A percentile compares a stretch with the other conserved stretches of the same genome.
Conservation (phyloP, 2,329 filamentous ascomycete genomes). For the Ophiocordyceps sinensis region DNA sequence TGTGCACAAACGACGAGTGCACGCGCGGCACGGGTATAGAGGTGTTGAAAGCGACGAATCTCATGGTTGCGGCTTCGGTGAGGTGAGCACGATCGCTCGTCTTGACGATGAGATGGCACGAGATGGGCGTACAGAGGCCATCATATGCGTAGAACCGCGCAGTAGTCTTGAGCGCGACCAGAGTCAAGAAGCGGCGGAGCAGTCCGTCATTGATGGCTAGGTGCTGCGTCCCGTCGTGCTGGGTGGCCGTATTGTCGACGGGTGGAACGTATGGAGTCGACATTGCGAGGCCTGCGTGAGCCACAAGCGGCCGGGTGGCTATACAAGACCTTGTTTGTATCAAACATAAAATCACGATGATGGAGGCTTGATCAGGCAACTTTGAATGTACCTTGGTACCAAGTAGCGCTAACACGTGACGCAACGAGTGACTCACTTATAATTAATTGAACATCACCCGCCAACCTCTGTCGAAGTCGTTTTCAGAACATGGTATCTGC, state of each 20-base stretch:
- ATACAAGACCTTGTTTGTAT: no score
- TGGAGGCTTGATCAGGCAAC: no score
- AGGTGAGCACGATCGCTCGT: not conserved
- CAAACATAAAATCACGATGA: no score
- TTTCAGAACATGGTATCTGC: no score
- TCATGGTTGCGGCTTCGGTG: not conserved
- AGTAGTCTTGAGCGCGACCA: not conserved
- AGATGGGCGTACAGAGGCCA: not conserved
- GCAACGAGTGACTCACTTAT: no score
- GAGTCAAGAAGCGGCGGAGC: not conserved
- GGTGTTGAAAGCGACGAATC: not conserved
- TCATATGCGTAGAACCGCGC: not conserved
- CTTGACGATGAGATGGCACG: not conserved
- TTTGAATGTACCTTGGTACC: no score
- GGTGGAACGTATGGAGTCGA: not conserved
- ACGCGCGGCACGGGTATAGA: not conserved
- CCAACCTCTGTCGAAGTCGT: no score
- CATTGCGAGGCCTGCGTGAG: not conserved
- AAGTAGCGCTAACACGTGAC: no score
- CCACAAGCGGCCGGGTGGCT: no score
- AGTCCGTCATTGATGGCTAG: not conserved
- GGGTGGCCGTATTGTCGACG: not conserved
- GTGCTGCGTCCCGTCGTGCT: not conserved
- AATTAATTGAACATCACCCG: no score
- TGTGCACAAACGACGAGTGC: slow-evolving; percentile 16